Conservation (phyloP, 2,329 filamentous ascomycete genomes). For the Didymosphaeria variabile region DNA sequence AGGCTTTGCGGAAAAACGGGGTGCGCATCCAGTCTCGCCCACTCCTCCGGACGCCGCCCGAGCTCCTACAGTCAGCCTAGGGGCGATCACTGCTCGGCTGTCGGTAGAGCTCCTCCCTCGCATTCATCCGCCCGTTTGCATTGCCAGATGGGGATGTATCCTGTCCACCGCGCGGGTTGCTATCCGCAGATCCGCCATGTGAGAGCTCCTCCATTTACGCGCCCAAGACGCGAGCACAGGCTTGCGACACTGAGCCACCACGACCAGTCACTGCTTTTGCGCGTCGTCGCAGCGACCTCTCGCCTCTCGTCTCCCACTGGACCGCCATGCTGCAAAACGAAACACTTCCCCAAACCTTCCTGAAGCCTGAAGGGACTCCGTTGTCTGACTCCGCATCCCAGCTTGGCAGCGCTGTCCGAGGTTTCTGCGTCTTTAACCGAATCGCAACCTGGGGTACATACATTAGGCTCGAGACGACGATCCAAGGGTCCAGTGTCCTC, state of each 20-base stretch:
- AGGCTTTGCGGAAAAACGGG: constrained; percentile 15
- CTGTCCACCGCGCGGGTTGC: constrained; percentile 22
- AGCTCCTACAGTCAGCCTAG: constrained; percentile 3
- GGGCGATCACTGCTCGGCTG: constrained; percentile 38
- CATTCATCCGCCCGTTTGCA: constrained; percentile 33
- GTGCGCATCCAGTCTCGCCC: constrained; percentile 5
- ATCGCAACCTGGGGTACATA: constrained; percentile 47
- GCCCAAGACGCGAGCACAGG: constrained; percentile 1
- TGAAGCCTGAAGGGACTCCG: constrained; percentile 22
- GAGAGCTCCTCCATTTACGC: constrained; percentile 17
- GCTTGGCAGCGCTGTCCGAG: constrained; percentile 20
- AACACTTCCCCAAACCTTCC: constrained; percentile 28
- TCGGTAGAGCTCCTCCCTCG: constrained; percentile 32
- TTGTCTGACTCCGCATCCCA: constrained; percentile 16
- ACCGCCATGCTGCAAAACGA: constrained; percentile 30
- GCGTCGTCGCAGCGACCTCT: constrained; percentile 15
- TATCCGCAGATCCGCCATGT: constrained; percentile 35
- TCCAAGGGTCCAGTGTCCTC: constrained; percentile 38
- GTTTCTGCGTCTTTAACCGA: constrained; percentile 29
- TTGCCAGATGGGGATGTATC: constrained; percentile 26
- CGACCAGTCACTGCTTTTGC: constrained; percentile 14
- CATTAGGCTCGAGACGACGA: constrained; percentile 34
- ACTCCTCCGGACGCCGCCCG: constrained; percentile 7
- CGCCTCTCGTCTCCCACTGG: constrained; percentile 19
- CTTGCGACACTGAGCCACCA: constrained; percentile 15